phyloP scores from a whole-genome alignment of 148 eudicot genomes.

The Camellia granthamiana region DNA sequence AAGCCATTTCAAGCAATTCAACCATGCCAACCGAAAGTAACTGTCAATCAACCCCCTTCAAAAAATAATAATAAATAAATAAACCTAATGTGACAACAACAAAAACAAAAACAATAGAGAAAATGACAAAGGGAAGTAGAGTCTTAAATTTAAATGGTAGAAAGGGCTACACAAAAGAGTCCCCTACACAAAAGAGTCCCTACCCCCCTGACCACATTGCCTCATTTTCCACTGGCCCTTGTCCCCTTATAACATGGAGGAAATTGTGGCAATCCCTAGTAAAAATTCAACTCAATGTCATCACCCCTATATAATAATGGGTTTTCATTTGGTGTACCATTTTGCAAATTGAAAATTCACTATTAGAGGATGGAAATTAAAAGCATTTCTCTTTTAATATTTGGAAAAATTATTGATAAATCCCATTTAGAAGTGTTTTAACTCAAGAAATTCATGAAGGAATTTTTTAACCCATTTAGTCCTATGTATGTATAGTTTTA shows the following conservation, averaged over 20 bases:
- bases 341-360: too few relatives aligned
- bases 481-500: too few relatives aligned
- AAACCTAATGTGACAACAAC: slow-evolving; percentile 9
- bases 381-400: too few relatives aligned
- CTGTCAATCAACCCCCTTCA: slow-evolving; percentile 27
- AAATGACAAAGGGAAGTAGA: slow-evolving; percentile 4
- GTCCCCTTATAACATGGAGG: slow-evolving; percentile 75
- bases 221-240: slow-evolving; percentile 41
- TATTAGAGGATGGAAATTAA: too few relatives aligned
- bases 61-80: background rate
- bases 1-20: slow-evolving; percentile 17
- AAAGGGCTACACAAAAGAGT: slow-evolving; percentile 17
- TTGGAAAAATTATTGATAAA: too few relatives aligned
- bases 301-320: too few relatives aligned
- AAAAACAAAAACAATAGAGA: slow-evolving; percentile 7
- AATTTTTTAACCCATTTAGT: too few relatives aligned
- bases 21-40: slow-evolving; percentile 41
- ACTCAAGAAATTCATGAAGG: too few relatives aligned
- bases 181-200: slow-evolving; percentile 25
- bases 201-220: slow-evolving; percentile 35
- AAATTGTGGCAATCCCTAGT: slow-evolving; percentile 42
- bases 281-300: too few relatives aligned
- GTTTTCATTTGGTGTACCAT: too few relatives aligned
- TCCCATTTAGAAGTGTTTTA: too few relatives aligned
- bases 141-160: background rate